Conservation (phyloP, 2,329 filamentous ascomycete genomes). For the Fusarium nematophilum region DNA sequence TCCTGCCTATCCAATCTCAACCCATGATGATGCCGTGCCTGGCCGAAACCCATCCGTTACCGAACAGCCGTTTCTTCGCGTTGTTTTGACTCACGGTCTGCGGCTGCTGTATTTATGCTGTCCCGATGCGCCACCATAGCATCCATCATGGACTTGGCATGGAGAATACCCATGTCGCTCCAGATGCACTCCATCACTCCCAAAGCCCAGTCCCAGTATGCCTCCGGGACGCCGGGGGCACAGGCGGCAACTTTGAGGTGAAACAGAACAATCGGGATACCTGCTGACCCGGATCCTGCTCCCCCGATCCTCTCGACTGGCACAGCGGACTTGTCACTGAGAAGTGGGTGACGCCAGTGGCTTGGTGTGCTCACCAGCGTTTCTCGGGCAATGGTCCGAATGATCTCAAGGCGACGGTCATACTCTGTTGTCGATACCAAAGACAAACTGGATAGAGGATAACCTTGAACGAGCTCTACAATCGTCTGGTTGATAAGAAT, state of each 20-base stretch:
- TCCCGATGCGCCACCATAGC: constrained; percentile 49
- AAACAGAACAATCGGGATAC: constrained; percentile 60
- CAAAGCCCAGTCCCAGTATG: constrained; percentile 59
- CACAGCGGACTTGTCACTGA: constrained; percentile 51
- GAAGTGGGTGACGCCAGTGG: constrained; percentile 63
- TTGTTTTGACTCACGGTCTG: constrained; percentile 11
- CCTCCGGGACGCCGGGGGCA: constrained; percentile 56
- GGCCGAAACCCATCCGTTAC: not conserved
- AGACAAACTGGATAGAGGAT: constrained; percentile 52
- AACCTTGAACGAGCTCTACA: constrained; percentile 52
- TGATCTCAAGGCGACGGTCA: constrained; percentile 47
- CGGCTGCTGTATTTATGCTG: constrained; percentile 19
- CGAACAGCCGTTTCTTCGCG: not conserved
- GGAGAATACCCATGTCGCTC: constrained; percentile 63
- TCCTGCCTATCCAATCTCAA: not conserved
- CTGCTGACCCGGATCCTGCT: constrained; percentile 59
- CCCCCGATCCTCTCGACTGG: constrained; percentile 51
- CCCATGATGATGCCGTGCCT: not conserved
- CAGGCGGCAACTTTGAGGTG: constrained; percentile 61
- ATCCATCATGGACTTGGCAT: constrained; percentile 58
- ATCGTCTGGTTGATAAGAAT: constrained; percentile 65
- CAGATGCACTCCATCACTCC: constrained; percentile 60
- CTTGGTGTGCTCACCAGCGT: constrained; percentile 59
- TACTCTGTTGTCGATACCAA: constrained; percentile 47
- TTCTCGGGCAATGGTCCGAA: constrained; percentile 56